Evolutionary conservation across 352 stramenopile genomes (phyloP).

Genomic region (Pythium phragmitis): DNA sequence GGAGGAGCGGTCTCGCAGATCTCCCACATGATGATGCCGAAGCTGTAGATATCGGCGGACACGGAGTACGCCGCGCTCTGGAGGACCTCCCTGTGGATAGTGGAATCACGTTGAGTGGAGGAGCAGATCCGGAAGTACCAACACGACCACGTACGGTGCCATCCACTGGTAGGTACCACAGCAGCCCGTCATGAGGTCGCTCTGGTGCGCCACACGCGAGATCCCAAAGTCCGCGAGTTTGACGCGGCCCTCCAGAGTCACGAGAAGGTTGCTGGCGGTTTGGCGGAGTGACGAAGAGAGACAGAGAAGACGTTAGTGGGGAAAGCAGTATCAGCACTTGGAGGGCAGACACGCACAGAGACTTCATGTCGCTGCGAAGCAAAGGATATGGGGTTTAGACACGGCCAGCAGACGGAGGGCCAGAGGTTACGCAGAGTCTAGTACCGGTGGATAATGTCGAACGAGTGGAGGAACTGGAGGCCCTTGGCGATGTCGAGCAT

Average conservation of each 20-base stretch:
- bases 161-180: conserved; percentile 85
- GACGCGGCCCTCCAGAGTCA: conserved; percentile 66
- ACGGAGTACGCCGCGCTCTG: conserved; percentile 64
- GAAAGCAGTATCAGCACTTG: neutral
- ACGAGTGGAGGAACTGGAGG: conserved; percentile 77
- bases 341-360: conserved; percentile 43
- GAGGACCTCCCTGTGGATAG: conserved; percentile 56
- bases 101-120: neutral
- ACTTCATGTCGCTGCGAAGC: conserved; percentile 65
- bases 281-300: too few relatives aligned
- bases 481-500: conserved; percentile 73
- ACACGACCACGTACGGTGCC: conserved; percentile 53
- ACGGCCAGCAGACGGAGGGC: neutral
- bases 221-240: conserved; percentile 84
- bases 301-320: neutral
- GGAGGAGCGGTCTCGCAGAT: conserved; percentile 66
- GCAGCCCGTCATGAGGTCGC: conserved; percentile 67
- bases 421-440: neutral
- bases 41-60: conserved; percentile 78
- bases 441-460: conserved; percentile 79
- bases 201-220: conserved; percentile 51
- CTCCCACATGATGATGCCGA: conserved; percentile 80
- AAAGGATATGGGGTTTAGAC: neutral
- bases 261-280: conserved; percentile 61
- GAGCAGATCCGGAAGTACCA: neutral